Conservation (phyloP, 2,329 filamentous ascomycete genomes). For the Aspergillus awamori region DNA sequence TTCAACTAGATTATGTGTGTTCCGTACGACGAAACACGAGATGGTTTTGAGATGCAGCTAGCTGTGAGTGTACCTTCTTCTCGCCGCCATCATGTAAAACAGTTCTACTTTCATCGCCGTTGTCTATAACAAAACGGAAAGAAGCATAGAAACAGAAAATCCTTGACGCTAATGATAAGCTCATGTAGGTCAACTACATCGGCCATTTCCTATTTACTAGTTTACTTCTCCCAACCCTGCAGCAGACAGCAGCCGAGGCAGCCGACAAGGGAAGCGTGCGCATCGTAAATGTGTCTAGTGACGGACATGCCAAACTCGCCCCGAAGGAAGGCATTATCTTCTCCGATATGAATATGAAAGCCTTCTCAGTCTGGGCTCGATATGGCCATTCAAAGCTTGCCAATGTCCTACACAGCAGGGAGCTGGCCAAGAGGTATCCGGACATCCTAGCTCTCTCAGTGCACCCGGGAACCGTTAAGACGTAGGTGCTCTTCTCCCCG, state of each 20-base stretch:
- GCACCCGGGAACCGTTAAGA: background rate
- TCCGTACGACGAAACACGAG: slow-evolving; percentile 3
- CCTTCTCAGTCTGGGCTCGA: background rate
- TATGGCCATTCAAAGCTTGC: background rate
- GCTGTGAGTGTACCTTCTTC: background rate
- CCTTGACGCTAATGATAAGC: too few species aligned
- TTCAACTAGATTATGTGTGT: background rate
- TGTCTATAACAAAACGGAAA: too few species aligned
- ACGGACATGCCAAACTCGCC: background rate
- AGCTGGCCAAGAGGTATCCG: background rate
- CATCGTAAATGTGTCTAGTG: background rate
- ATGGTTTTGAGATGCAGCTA: slow-evolving; percentile 7
- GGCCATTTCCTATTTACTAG: background rate
- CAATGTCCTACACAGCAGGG: background rate
- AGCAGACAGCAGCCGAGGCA: background rate
- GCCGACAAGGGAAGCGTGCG: background rate
- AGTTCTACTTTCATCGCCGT: too few species aligned
- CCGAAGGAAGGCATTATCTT: background rate
- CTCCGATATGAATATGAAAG: background rate
- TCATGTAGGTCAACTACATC: background rate
- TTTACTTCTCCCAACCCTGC: background rate
- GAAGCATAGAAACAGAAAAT: too few species aligned
- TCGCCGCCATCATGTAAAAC: too few species aligned
- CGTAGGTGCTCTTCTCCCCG: background rate
- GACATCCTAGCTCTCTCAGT: background rate